Conservation (phyloP, 306 rosid genomes). For the Dryas octopetala region DNA sequence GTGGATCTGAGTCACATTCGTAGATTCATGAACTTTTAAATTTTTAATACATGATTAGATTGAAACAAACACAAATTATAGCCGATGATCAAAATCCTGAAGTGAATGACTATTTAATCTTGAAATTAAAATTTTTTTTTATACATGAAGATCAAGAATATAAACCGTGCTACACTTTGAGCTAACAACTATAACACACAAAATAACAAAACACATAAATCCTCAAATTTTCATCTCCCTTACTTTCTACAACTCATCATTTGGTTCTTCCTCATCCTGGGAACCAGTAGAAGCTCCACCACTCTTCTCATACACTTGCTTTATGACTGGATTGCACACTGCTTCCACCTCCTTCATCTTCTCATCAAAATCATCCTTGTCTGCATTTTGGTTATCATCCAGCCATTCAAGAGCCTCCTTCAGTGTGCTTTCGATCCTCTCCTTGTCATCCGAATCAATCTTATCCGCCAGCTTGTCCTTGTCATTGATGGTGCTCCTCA, state of each 20-base stretch:
- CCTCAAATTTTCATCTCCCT: background rate
- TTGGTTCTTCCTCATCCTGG: slow-evolving; percentile 38
- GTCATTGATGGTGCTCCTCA: slow-evolving; percentile 43
- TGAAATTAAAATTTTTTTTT: background rate
- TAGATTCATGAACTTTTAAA: too few species aligned
- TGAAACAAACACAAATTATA: too few species aligned
- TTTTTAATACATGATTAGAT: too few species aligned
- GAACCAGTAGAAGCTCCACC: slow-evolving; percentile 35
- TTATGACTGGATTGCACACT: slow-evolving; percentile 41
- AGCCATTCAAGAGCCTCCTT: slow-evolving; percentile 53
- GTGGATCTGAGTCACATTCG: too few species aligned
- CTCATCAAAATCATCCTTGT: slow-evolving; percentile 49
- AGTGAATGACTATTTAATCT: background rate
- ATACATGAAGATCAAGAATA: background rate
- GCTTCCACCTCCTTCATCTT: slow-evolving; percentile 50
- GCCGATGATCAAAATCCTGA: too few species aligned
- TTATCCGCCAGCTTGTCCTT: slow-evolving; percentile 47
- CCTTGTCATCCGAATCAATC: slow-evolving; percentile 50
- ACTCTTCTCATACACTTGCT: slow-evolving; percentile 38
- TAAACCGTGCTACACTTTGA: background rate
- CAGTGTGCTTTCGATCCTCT: slow-evolving; percentile 38
- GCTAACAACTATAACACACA: background rate
- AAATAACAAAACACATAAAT: background rate
- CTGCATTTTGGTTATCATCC: slow-evolving; percentile 45
- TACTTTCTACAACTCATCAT: slow-evolving; percentile 40